These are phyloP conservation scores for Neocallimastix lanati DNA, from an alignment of 192 early-diverging fungal genomes.

Conservation along the genomic window DNA sequence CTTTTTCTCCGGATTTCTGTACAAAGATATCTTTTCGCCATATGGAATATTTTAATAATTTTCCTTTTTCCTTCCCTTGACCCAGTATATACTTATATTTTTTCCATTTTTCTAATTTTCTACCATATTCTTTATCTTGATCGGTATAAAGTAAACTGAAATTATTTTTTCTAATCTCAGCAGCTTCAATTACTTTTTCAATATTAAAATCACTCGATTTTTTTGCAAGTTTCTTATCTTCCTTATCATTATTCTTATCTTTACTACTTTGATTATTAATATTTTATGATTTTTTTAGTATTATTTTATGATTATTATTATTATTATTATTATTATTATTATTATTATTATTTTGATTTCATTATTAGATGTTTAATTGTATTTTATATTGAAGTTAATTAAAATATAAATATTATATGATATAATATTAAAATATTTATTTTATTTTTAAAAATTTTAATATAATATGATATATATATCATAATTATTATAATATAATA, in stretches of 20 bases:
- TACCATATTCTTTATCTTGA: background rate
- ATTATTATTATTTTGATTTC: too few relatives aligned
- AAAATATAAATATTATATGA: too few relatives aligned
- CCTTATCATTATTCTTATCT: background rate
- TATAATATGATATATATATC: too few relatives aligned
- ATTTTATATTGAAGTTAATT: too few relatives aligned
- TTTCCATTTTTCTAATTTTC: background rate
- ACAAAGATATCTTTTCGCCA: background rate
- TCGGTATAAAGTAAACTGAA: background rate
- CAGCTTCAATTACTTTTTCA: background rate
- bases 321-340: too few relatives aligned
- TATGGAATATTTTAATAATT: background rate
- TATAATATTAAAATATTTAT: too few relatives aligned
- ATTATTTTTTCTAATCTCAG: background rate
- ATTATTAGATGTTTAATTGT: too few relatives aligned
- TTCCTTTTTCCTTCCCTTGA: background rate
- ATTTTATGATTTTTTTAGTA: too few relatives aligned
- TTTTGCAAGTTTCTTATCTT: too few relatives aligned
- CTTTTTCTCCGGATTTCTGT: background rate
- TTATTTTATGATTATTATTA: too few relatives aligned
- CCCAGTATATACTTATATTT: background rate
- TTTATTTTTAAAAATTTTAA: too few relatives aligned
- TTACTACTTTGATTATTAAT: background rate
- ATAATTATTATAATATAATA: too few relatives aligned
- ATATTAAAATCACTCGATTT: background rate